phyloP scores from a whole-genome alignment of 176 grass and related monocot species.

The Chrysopogon serrulatus region DNA sequence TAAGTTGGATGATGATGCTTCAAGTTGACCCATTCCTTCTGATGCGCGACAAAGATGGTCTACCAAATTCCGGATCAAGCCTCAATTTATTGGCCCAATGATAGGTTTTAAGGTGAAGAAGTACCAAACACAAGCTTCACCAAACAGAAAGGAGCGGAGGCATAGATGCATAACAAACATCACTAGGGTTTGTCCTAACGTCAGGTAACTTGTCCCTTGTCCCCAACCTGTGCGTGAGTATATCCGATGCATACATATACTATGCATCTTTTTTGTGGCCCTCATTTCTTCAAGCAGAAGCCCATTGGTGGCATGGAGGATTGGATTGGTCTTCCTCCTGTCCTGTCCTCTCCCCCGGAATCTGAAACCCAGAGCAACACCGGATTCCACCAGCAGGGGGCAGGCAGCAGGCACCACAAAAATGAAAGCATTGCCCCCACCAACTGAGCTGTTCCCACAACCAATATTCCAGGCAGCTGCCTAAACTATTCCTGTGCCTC shows the following conservation, averaged over 20 bases:
- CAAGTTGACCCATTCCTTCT: neutral
- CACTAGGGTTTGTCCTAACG: constrained; percentile 1
- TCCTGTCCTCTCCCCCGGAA: neutral
- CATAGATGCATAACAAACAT: neutral
- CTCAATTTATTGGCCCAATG: neutral
- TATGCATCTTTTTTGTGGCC: neutral
- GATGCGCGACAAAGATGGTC: constrained; percentile 12
- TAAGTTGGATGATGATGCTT: constrained; percentile 25
- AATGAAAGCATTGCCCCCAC: neutral
- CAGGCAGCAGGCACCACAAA: neutral
- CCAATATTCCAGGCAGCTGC: neutral
- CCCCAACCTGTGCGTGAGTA: neutral
- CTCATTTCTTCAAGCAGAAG: neutral
- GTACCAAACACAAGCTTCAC: neutral
- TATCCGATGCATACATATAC: neutral
- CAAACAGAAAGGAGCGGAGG: neutral
- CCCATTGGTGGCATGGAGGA: neutral
- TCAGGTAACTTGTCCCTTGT: constrained; percentile 16
- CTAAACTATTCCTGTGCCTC: neutral
- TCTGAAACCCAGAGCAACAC: neutral
- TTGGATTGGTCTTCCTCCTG: neutral
- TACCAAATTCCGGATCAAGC: neutral
- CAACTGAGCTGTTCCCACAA: neutral
- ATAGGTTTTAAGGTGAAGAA: neutral
- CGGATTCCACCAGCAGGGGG: neutral